Conservation (phyloP, 148 eudicot species). For the Simmondsia chinensis region DNA sequence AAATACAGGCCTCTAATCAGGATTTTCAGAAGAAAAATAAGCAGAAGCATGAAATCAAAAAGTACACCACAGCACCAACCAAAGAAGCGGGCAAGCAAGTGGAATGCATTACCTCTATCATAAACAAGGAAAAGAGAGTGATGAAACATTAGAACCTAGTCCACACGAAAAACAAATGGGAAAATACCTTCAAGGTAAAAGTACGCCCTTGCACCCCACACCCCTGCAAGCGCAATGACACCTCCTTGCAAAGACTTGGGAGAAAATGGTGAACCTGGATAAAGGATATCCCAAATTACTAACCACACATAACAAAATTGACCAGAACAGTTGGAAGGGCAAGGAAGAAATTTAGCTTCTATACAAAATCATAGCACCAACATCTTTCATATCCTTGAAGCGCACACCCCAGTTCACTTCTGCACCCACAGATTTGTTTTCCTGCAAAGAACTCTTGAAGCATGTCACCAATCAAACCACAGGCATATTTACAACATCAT, state of each 20-base stretch:
- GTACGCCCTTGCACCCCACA: constrained; percentile 75
- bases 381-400: constrained; percentile 66
- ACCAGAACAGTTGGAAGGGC: constrained; percentile 4
- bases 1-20: constrained; percentile 2
- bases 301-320: too few relatives aligned
- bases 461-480: neutral
- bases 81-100: too few relatives aligned
- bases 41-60: neutral
- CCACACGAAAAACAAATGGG: constrained; percentile 1
- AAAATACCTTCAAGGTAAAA: constrained; percentile 64
- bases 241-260: constrained; percentile 74
- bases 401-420: constrained; percentile 99
- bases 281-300: constrained; percentile 9
- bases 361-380: constrained; percentile 21
- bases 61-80: too few relatives aligned
- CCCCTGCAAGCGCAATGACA: constrained; percentile 76
- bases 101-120: too few relatives aligned
- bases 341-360: neutral
- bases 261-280: constrained; percentile 61
- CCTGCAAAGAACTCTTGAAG: constrained; percentile 31
- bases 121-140: neutral
- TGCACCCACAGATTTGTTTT: constrained; percentile 91
- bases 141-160: neutral
- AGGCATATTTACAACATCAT: too few relatives aligned
- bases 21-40: neutral